These are phyloP conservation scores for Coix lacrymajobi DNA, from an alignment of 176 grass and related monocot genomes.

Conservation along the genomic window DNA sequence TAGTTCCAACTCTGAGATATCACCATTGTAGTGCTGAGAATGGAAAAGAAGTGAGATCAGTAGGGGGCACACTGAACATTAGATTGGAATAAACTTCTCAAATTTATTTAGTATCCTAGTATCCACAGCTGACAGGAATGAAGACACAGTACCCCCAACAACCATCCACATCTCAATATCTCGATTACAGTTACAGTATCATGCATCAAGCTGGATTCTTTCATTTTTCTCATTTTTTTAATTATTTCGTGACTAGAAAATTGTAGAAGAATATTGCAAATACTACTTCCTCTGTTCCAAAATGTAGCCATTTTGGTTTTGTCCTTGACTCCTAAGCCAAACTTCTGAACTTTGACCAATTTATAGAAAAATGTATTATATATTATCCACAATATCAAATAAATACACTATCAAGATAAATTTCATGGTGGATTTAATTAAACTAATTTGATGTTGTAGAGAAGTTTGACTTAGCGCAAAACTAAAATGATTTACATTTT, in stretches of 20 bases:
- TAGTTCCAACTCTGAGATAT: conserved; percentile 82
- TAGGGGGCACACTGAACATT: background rate
- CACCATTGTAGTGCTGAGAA: conserved; percentile 78
- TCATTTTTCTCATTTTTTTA: background rate
- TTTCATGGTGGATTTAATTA: background rate
- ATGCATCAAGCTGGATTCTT: background rate
- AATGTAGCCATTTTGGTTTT: background rate
- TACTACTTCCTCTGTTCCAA: background rate
- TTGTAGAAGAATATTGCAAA: background rate
- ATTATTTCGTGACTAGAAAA: background rate
- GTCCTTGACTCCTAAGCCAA: background rate
- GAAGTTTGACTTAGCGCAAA: background rate
- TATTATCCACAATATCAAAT: background rate
- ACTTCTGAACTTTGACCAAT: background rate
- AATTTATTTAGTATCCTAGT: background rate
- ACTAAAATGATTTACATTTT: background rate
- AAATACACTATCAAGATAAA: background rate
- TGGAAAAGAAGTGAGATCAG: background rate
- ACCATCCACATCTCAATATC: background rate
- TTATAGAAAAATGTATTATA: background rate
- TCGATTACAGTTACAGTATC: conserved; percentile 3
- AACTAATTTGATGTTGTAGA: background rate
- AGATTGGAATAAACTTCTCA: background rate
- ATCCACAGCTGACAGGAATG: conserved; percentile 2
- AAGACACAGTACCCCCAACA: background rate